These are phyloP conservation scores for Ophiostoma tasmaniense DNA, from an alignment of 2,329 filamentous ascomycete genomes.

Conservation along the genomic window DNA sequence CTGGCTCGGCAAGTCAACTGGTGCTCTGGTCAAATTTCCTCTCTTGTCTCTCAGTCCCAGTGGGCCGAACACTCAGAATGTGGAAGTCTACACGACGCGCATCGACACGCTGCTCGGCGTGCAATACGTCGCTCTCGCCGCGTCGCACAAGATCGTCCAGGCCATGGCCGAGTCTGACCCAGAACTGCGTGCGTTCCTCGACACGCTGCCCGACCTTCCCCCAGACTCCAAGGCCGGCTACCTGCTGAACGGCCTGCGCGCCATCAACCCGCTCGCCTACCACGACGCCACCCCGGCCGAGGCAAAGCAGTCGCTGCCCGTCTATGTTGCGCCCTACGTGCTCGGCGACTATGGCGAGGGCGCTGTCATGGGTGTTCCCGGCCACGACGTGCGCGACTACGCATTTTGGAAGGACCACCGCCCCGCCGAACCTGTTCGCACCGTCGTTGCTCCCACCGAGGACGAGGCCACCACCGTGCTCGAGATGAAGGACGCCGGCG, in stretches of 20 bases:
- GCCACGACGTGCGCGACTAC: slow-evolving; percentile 70
- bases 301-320: slow-evolving; percentile 52
- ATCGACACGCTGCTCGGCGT: slow-evolving; percentile 82
- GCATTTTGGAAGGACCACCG: slow-evolving; percentile 71
- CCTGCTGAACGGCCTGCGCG: slow-evolving; percentile 51
- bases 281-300: slow-evolving; percentile 42
- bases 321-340: slow-evolving; percentile 80
- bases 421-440: slow-evolving; percentile 48
- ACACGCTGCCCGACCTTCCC: slow-evolving; percentile 48
- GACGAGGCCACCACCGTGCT: slow-evolving; percentile 36
- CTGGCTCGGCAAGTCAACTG: slow-evolving; percentile 75
- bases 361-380: slow-evolving; percentile 86
- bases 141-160: slow-evolving; percentile 61
- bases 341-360: slow-evolving; percentile 78
- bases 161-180: slow-evolving; percentile 50
- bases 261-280: slow-evolving; percentile 57
- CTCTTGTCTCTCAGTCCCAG: slow-evolving; percentile 42
- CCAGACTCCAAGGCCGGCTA: slow-evolving; percentile 59
- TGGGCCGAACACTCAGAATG: slow-evolving; percentile 34
- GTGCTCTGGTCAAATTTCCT: slow-evolving; percentile 63
- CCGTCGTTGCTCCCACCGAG: slow-evolving; percentile 50
- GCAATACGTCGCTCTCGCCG: slow-evolving; percentile 72
- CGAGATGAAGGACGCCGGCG: slow-evolving; percentile 22
- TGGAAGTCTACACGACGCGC: slow-evolving; percentile 76
- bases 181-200: slow-evolving; percentile 58